A percentile compares a stretch with the other conserved stretches of the same genome.
Conservation (phyloP, 495 filamentous ascomycete genomes). For the Annulohypoxylon bovei region DNA sequence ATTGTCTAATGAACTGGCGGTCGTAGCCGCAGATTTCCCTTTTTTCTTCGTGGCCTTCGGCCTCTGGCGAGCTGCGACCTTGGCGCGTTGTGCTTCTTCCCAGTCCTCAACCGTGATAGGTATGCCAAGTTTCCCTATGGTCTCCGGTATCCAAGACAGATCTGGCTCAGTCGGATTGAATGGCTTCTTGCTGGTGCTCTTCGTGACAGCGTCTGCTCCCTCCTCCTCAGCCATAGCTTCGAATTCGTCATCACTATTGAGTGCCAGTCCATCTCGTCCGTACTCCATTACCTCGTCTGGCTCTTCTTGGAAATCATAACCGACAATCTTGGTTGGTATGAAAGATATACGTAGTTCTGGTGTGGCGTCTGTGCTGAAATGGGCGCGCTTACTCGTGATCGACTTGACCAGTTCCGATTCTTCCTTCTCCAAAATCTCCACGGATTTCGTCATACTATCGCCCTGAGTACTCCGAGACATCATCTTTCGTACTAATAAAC, state of each 20-base stretch:
- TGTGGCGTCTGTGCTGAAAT: constrained; percentile 76
- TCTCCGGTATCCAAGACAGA: constrained; percentile 78
- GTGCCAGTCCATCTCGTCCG: constrained; percentile 59
- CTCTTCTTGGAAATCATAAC: constrained; percentile 76
- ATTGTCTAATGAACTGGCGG: constrained; percentile 47
- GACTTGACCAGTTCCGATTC: constrained; percentile 64
- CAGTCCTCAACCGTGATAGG: constrained; percentile 80
- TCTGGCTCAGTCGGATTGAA: constrained; percentile 77
- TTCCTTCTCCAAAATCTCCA: constrained; percentile 53
- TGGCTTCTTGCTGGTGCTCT: constrained; percentile 58
- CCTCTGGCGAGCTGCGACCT: constrained; percentile 44
- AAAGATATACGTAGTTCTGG: constrained; percentile 82
- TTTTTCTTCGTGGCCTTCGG: constrained; percentile 44
- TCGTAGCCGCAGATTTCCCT: constrained; percentile 42
- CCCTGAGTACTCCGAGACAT: constrained; percentile 49
- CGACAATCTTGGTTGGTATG: constrained; percentile 78
- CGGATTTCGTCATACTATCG: constrained; percentile 40
- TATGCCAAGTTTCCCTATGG: constrained; percentile 72
- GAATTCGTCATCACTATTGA: constrained; percentile 65
- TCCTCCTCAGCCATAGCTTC: constrained; percentile 63
- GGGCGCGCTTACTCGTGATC: constrained; percentile 72
- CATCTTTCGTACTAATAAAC: constrained; percentile 74
- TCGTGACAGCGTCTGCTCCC: constrained; percentile 33
- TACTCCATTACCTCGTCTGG: constrained; percentile 66
- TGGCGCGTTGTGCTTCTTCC: constrained; percentile 69